Evolutionary conservation across 202 grass and related monocot genomes (phyloP), one percentile per base, ranked within the genome.

Genomic region (Musa balbisiana): DNA sequence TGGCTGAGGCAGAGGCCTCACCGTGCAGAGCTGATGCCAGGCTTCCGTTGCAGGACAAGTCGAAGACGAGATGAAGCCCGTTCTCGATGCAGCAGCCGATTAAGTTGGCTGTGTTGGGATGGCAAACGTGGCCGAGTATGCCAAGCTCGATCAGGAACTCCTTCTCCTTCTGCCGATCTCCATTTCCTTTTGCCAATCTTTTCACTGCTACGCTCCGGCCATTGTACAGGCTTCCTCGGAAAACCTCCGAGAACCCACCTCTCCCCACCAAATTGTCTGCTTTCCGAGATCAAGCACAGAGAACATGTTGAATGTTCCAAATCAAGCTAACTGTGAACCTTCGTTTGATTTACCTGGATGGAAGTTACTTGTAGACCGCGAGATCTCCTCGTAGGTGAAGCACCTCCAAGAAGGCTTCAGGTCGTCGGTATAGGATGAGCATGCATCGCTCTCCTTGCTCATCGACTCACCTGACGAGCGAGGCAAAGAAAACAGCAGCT

Each of bases 81-180:
- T 98, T 98, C 82, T 98, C 94, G 53, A 98, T 78, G 33, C 94
- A 92, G 79, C 95, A 98, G 51, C 91, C 95, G 73, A 94, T 75
- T n/a, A 98, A 75, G 74, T 88, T 89, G 14, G 91, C 81, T 17
- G 91, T 92, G 81, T 94, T 98, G 59, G 91, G 94, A 76, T 98
- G 94, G 73, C 87, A 94, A 6, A 98, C 87, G 81, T 98, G 91
- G 10, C 89, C 88, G 27, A 94, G 87, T 11, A 98, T 98, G 43
- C 94, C 88, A 8, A 94, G 81, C 80, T 94, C 94, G 33, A 84
- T 80, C 8, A 90, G 80, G 66, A 98, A 98, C 58, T 98, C 91
- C n/a, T 87, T 92, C 76, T 94, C 91, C 73, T 94, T 94, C 62
- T 93, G 87, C 51, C 86, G 87, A 80, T 65, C 80, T 12, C 88